Evolutionary conservation across 169 alveolate genomes (phyloP), one percentile per base, ranked within the genome.

Genomic region (Theileria luwenshuni): DNA sequence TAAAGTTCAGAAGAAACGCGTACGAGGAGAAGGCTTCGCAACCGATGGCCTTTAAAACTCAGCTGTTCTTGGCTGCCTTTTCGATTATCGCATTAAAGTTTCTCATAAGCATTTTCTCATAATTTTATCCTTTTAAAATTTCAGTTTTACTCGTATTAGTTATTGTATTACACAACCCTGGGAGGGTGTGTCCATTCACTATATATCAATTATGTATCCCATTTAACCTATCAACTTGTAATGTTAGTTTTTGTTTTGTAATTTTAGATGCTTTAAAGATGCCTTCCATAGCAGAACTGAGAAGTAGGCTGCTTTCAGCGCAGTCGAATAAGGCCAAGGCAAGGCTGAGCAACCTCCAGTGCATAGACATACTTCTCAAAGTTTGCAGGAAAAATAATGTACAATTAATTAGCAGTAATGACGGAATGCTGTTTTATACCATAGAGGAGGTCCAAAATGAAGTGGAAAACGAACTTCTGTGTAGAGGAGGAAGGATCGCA

Each of bases 361-460:
- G 89, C 35, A 74, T 81, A 42, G 89, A 81, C 60, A 5, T 81
- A 8, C 56, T 81, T 68, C 80, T 81, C 15, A 81, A 81, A 56
- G 69, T 81, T 10, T 81, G 85, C 35, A 71, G 56, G 64, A 72
- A 73, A 43, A 67, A 76, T 33, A 69, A 69, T 51, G 60, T 81
- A 63, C 52, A 72, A 0, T 23, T 81, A 54, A 41, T 81, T 7
- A 74, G 81, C 0, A 81, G 83, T 19, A 51, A 42, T 0, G 69
- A 81, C 42, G 89, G 89, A 5, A 69, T 64, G 68, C 64, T 64
- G 58, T 60, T 81, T 51, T 72, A 69, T 28, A 81, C 89, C 32
- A 30, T 64, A 33, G 71, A 81, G 54, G 83, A 81, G 69, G 73
- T 81, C 33, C 75, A 68, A 45, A 21, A 35, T 12, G 84, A 72